Conservation (phyloP, 352 stramenopile species). For the Globisporangium apiculatum region DNA sequence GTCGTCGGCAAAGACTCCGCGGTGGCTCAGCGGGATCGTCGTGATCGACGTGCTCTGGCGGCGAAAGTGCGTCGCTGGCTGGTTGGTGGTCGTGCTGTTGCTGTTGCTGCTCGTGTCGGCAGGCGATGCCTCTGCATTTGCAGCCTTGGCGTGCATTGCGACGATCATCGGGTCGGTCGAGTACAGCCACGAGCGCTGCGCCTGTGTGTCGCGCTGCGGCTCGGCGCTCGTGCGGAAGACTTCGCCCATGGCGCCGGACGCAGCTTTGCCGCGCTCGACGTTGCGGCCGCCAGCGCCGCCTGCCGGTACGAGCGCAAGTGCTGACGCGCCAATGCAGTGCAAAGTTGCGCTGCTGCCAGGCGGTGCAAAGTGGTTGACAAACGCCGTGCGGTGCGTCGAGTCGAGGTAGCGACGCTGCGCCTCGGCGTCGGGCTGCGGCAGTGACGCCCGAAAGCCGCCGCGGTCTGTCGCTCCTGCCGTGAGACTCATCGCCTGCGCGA, state of each 20-base stretch:
- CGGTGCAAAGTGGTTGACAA: constrained; percentile 32
- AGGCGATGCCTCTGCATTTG: neutral
- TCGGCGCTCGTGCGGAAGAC: constrained; percentile 47
- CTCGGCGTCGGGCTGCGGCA: constrained; percentile 45
- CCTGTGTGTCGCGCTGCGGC: constrained; percentile 58
- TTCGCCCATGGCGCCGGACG: constrained; percentile 57
- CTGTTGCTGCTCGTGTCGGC: constrained; percentile 6
- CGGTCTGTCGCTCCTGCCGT: constrained; percentile 14
- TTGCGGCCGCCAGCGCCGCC: constrained; percentile 34
- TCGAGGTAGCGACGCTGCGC: constrained; percentile 46
- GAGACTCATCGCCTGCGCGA: constrained; percentile 48
- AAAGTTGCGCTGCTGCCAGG: constrained; percentile 1
- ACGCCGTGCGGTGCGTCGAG: constrained; percentile 53
- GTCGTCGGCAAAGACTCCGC: constrained; percentile 61
- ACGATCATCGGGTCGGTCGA: constrained; percentile 62
- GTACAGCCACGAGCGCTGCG: constrained; percentile 76
- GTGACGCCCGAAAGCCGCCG: constrained; percentile 41
- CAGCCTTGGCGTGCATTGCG: constrained; percentile 29
- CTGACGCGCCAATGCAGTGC: neutral
- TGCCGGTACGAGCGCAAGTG: constrained; percentile 25
- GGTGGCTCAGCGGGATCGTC: constrained; percentile 35
- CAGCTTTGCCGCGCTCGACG: constrained; percentile 54
- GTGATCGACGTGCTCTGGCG: constrained; percentile 58
- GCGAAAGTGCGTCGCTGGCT: constrained; percentile 18
- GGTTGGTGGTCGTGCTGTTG: constrained; percentile 1